These are phyloP conservation scores for Cytospora piceicola DNA, from an alignment of 2,329 filamentous ascomycete species.

Conservation along the genomic window DNA sequence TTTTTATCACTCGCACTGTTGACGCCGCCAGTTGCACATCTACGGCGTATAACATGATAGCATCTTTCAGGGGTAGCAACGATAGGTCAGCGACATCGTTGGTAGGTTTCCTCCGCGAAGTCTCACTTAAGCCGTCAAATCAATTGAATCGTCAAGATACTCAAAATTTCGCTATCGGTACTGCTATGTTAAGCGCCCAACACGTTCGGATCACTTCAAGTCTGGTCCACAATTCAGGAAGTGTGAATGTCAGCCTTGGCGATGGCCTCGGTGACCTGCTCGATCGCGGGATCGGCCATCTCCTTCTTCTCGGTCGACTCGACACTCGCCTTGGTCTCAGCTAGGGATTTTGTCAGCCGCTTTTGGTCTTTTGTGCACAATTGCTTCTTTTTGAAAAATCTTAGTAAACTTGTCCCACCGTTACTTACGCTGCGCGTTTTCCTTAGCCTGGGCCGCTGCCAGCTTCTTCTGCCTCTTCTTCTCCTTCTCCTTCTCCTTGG, in stretches of 20 bases:
- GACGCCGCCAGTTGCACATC: neutral
- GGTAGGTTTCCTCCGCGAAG: too few species aligned
- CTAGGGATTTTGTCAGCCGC: neutral
- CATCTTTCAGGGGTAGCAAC: neutral
- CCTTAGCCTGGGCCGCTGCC: conserved; percentile 36
- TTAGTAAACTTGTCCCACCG: too few species aligned
- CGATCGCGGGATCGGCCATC: conserved; percentile 34
- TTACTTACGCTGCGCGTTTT: conserved; percentile 11
- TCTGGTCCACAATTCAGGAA: conserved; percentile 21
- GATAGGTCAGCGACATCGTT: neutral
- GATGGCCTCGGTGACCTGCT: conserved; percentile 35
- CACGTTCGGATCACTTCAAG: neutral
- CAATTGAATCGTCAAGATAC: neutral
- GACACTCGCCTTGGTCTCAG: conserved; percentile 26
- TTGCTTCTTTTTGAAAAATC: neutral
- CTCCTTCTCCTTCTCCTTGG: conserved; percentile 55
- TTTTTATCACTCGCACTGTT: neutral
- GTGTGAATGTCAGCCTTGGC: conserved; percentile 37
- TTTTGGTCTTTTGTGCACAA: neutral
- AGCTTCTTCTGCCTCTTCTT: conserved; percentile 49
- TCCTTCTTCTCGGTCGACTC: conserved; percentile 36
- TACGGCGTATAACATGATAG: neutral
- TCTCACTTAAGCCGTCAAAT: too few species aligned
- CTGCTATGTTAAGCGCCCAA: neutral
- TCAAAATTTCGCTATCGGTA: neutral